Conservation (phyloP, 1,139 yeast species). For the Starmera stellimalicola region DNA sequence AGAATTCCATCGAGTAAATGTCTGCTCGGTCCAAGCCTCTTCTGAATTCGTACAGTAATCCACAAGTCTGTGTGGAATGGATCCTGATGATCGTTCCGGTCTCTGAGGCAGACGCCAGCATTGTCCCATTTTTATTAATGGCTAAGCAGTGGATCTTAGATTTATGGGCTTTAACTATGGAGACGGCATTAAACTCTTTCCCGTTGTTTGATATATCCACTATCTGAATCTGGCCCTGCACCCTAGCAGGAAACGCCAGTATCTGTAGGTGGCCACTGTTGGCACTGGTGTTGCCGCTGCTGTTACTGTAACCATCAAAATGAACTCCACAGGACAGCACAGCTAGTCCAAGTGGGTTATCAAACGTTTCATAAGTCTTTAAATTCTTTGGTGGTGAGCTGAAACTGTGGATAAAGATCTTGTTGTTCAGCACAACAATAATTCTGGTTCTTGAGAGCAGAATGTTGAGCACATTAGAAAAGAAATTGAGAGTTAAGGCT, state of each 20-base stretch:
- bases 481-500: slow-evolving; percentile 67
- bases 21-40: slow-evolving; percentile 81
- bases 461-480: slow-evolving; percentile 65
- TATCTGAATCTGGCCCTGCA: slow-evolving; percentile 28
- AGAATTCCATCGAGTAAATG: slow-evolving; percentile 75
- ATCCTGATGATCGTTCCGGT: slow-evolving; percentile 81
- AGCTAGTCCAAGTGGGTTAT: slow-evolving; percentile 61
- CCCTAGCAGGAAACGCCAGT: slow-evolving; percentile 59
- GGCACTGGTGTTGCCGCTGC: slow-evolving; percentile 2
- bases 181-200: slow-evolving; percentile 45
- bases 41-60: slow-evolving; percentile 70
- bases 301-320: slow-evolving; percentile 15
- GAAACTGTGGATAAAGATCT: slow-evolving; percentile 70
- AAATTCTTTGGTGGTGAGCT: slow-evolving; percentile 67
- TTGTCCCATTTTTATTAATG: slow-evolving; percentile 60
- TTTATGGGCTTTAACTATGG: slow-evolving; percentile 79
- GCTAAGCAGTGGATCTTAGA: slow-evolving; percentile 59
- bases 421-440: slow-evolving; percentile 57
- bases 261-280: slow-evolving; percentile 28
- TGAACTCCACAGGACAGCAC: slow-evolving; percentile 37
- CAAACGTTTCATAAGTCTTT: slow-evolving; percentile 62
- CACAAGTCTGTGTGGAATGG: slow-evolving; percentile 68
- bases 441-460: slow-evolving; percentile 67
- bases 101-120: slow-evolving; percentile 82
- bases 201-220: slow-evolving; percentile 19